Base-by-base conservation (phyloP, 106 monocot species). In the Apostasia shenzhenica region DNA sequence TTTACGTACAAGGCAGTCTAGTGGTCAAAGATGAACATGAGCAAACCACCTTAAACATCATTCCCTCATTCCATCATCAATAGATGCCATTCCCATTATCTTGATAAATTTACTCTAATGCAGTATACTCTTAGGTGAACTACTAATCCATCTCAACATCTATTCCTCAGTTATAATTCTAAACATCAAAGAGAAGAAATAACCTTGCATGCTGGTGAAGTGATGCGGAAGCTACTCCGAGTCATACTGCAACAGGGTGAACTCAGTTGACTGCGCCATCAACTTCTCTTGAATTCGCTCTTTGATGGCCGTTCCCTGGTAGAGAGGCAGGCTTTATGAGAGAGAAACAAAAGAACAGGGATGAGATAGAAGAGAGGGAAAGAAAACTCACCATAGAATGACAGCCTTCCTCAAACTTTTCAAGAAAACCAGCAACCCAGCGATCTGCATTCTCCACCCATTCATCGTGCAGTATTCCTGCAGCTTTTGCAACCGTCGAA, bases 381-480 rank as follows among this genome's bases (percentile, higher is more conserved):
- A 40, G 54, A 11, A 51, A 52, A 59, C 75, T 79, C 55, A 95
- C 95, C 95, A 95, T 91, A 59, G 75, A 72, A 77, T 91, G 88
- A 58, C 83, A 95, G 57, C 85, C 82, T 72, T 95, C 91, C 71
- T 95, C 95, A 51, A 95, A 95, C 78, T 86, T 95, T 52, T 82
- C 88, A 43, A 95, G 84, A 71, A 95, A 95, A 55, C 95, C 95
- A 70, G 85, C 88, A 64, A 95, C 95, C 95, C 91, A 95, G 54
- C 91, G 83, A 81, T 95, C 95, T 10, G 95, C 91, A 91, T 91
- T 91, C 26, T 95, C 88, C 7, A 95, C 88, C 95, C 88, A 95
- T 59, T 88, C 86, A 62, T 92, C 91, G 70, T 95, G 95, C 54
- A 86, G 76, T 48, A 85, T 43, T 1, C 60, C 77, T 38, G 84